Evolutionary conservation across 1,139 yeast genomes (phyloP), one percentile per base, ranked within the genome.

Genomic region (Candida freyschussii): DNA sequence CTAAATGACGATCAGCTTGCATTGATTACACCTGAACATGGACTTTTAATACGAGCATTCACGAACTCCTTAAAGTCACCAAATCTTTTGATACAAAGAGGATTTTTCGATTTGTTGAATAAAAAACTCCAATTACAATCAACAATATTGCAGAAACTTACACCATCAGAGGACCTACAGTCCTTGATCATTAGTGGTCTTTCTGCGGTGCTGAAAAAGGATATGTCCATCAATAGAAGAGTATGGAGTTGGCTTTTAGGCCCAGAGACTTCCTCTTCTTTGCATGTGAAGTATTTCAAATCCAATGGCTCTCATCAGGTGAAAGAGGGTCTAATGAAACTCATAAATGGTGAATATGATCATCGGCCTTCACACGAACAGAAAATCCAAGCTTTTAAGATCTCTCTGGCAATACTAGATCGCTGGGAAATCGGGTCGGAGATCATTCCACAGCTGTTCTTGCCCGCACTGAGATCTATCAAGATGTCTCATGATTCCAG

Each of bases 161-260:
- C 78, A 1, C 59, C 73, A 2, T 48, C 59, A 1, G 60, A 64
- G 6, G 95, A 85, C 45, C 68, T 72, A 36, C 69, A 75, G 40
- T 51, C 70, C 19, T 59, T 91, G 29, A 59, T 85, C 16, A 64
- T 76, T 56, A 65, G 79, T 7, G 83, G 91, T 21, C 70, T 85
- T 28, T 59, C 66, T 10, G 76, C 89, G 0, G 80, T 93, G 1
- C 62, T 87, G 32, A 74, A 80, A 27, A 79, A 79, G 47, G 99
- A 91, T 56, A 86, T 91, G 95, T 85, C 96, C 13, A 67, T 91
- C 42, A 93, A 91, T 54, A 68, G 97, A 56, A 70, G 99, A 46
- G 65, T 91, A 18, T 89, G 97, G 96, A 78, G 72, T 44, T 89
- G 96, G 93, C 62, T 91, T 8, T 59, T 89, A 27, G 97, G 97